Evolutionary conservation across 345 rosid species (phyloP), one percentile per base, ranked within the genome.

Genomic region (Laguncularia racemosa): DNA sequence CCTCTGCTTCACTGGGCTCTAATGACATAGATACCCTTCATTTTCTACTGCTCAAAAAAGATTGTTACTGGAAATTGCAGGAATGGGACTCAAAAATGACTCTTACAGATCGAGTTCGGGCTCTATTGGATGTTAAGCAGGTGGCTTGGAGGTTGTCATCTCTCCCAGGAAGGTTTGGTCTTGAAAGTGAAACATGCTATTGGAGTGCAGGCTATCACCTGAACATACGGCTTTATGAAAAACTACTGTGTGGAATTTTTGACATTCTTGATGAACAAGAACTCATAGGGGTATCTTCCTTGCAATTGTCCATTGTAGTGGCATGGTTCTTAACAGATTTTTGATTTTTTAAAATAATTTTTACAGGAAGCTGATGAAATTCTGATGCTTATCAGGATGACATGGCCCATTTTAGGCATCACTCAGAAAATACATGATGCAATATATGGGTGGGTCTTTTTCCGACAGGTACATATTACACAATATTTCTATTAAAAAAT

Each of bases 181-280:
- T 89, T 48, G 75, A 64, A 74, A 81, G 76, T 59, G 98, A 89
- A 86, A 86, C 88, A 55, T 69, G 62, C 65, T 86, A 81, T 59
- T 92, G 97, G 97, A 76, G 80, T 71, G 79, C 86, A 67, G 72
- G 73, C 64, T 89, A 86, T 78, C 95, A 84, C 64, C 67, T 92
- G 76, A 89, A 92, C 59, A 38, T 84, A 55, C 79, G 88, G 68
- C 79, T 92, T 69, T 89, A 92, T 63, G 84, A 84, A 72, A 86
- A 82, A 64, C 77, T 92, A 67, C 78, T 92, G 38, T 71, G 61
- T 76, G 85, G 81, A 56, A 44, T 86, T 56, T 92, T 92, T 69
- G 98, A 92, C 69, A 65, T 81, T 68, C 98, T 92, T 71, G 98
- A 92, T 44, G 98, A 92, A 73, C 82, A 83, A 66, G 95, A 89